Conservation (phyloP, 352 stramenopile species). For the Phytophthora citricola region DNA sequence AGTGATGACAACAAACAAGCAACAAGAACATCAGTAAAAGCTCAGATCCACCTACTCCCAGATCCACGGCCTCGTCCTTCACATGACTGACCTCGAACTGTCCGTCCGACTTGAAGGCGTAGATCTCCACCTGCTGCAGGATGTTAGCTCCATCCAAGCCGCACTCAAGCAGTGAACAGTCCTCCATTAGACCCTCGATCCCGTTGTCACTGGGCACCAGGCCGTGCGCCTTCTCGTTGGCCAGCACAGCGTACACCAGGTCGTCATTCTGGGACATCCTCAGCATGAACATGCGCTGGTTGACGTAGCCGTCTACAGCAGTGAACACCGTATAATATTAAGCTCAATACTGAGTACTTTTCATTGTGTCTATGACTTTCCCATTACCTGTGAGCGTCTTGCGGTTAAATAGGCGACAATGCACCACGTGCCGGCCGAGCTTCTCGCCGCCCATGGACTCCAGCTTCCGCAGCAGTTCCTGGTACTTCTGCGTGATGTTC, state of each 20-base stretch:
- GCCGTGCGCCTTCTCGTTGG: slow-evolving; percentile 78
- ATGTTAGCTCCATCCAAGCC: slow-evolving; percentile 86
- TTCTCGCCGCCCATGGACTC: slow-evolving; percentile 84
- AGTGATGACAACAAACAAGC: slow-evolving; percentile 1
- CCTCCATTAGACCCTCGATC: slow-evolving; percentile 71
- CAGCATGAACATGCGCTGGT: slow-evolving; percentile 92
- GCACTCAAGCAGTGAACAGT: slow-evolving; percentile 85
- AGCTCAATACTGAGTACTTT: background rate
- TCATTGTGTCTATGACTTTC: background rate
- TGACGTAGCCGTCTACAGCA: slow-evolving; percentile 73
- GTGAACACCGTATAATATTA: background rate
- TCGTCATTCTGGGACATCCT: slow-evolving; percentile 91
- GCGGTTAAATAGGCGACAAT: slow-evolving; percentile 89
- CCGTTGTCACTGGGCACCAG: slow-evolving; percentile 71
- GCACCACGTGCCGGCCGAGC: slow-evolving; percentile 80
- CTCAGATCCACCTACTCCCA: too few relatives aligned
- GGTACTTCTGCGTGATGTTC: slow-evolving; percentile 88
- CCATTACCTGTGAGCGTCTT: slow-evolving; percentile 72
- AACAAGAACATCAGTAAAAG: background rate
- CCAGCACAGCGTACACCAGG: slow-evolving; percentile 83
- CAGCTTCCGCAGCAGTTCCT: slow-evolving; percentile 87
- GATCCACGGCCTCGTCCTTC: background rate
- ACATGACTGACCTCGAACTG: slow-evolving; percentile 73
- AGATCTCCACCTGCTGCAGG: slow-evolving; percentile 90
- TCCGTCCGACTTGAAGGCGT: slow-evolving; percentile 88